Evolutionary conservation across 495 filamentous ascomycete species (phyloP).

Genomic region (Aspergillus diversus): DNA sequence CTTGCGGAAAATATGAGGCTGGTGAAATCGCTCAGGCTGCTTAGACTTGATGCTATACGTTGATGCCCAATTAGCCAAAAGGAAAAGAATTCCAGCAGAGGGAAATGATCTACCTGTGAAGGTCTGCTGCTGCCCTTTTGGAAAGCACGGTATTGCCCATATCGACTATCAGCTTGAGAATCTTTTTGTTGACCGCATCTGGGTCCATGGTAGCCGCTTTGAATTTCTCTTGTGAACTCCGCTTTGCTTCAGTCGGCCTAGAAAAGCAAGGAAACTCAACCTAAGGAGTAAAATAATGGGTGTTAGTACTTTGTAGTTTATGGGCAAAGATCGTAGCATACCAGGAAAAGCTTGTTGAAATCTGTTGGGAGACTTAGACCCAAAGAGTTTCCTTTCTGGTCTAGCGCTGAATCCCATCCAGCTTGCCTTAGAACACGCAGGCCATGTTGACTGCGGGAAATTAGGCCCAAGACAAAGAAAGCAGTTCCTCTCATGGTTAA

Average conservation of each 20-base stretch:
- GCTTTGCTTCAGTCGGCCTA: conserved; percentile 38
- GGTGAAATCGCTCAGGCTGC: conserved; percentile 70
- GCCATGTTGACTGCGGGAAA: conserved; percentile 89
- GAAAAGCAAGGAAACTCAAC: conserved; percentile 43
- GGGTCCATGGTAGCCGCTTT: conserved; percentile 58
- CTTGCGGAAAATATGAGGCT: conserved; percentile 77
- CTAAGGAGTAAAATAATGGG: conserved; percentile 17
- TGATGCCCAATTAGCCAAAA: conserved; percentile 20
- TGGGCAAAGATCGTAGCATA: conserved; percentile 30
- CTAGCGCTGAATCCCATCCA: conserved; percentile 91
- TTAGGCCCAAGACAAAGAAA: conserved; percentile 91
- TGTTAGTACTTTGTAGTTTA: conserved; percentile 1
- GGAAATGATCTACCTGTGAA: conserved; percentile 54
- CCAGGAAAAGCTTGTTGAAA: conserved; percentile 76
- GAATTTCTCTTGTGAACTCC: conserved; percentile 43
- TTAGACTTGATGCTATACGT: conserved; percentile 63
- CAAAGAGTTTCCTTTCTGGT: conserved; percentile 77
- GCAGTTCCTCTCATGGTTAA: conserved; percentile 93
- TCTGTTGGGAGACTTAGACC: conserved; percentile 84
- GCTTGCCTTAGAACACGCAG: conserved; percentile 82
- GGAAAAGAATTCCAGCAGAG: background rate
- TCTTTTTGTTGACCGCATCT: conserved; percentile 70
- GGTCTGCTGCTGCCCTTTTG: conserved; percentile 73
- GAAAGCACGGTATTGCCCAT: conserved; percentile 87
- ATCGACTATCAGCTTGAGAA: conserved; percentile 79